A percentile compares a stretch with the other conserved stretches of the same genome.
These are phyloP conservation scores for Mortierella claussenii DNA, from an alignment of 192 early-diverging fungal genomes.

Conservation along the genomic window DNA sequence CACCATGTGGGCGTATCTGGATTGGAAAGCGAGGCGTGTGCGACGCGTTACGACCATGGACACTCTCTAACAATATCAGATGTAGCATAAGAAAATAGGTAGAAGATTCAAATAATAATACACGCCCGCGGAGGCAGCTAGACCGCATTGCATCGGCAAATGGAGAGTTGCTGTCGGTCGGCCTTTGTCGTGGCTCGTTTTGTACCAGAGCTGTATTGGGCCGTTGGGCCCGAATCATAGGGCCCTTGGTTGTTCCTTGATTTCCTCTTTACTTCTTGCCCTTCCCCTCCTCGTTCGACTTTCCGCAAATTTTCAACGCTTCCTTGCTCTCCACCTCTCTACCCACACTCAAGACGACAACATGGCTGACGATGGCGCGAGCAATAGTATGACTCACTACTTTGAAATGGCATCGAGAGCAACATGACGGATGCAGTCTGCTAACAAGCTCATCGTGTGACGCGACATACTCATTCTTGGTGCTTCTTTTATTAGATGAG, in stretches of 20 bases:
- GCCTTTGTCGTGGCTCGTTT: not conserved
- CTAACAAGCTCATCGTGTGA: too few relatives aligned
- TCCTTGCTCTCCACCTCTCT: not conserved
- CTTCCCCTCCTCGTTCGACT: not conserved
- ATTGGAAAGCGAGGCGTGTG: constrained; percentile 3
- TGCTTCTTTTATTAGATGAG: constrained; percentile 61
- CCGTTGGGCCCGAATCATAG: too few relatives aligned
- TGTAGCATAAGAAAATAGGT: too few relatives aligned
- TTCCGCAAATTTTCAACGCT: too few relatives aligned
- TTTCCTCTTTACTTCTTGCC: not conserved
- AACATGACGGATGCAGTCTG: too few relatives aligned
- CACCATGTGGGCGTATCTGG: constrained; percentile 22
- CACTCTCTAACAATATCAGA: not conserved
- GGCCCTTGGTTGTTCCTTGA: too few relatives aligned
- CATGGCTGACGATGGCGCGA: constrained; percentile 47
- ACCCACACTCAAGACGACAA: not conserved
- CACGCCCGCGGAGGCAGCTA: too few relatives aligned
- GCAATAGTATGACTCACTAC: constrained; percentile 18
- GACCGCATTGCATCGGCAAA: too few relatives aligned
- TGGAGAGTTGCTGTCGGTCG: too few relatives aligned
- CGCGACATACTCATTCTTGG: not conserved
- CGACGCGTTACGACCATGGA: constrained; percentile 4
- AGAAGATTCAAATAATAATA: too few relatives aligned
- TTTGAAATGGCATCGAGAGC: not conserved
- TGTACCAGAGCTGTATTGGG: not conserved